Evolutionary conservation across 2,329 filamentous ascomycete species (phyloP).

Genomic region (Pseudocercospora cruenta): DNA sequence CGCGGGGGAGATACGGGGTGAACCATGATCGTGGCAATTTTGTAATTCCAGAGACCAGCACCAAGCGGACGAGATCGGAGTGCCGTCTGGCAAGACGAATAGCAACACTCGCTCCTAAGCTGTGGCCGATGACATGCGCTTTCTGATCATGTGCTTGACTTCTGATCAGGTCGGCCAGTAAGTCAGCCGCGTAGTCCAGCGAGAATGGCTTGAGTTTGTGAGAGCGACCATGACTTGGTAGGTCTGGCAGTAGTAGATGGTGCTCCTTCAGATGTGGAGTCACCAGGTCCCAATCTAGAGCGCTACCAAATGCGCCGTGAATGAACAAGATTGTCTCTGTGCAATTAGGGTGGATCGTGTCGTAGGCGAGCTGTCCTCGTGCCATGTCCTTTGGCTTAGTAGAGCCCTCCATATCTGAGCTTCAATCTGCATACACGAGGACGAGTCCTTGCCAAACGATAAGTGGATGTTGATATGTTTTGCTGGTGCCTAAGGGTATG

Average conservation of each 20-base stretch:
- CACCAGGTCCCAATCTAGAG: conserved; percentile 31
- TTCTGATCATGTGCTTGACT: conserved; percentile 23
- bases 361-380: conserved; percentile 14
- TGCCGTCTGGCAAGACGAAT: conserved; percentile 27
- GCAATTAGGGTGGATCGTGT: conserved; percentile 14
- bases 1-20: conserved; percentile 22
- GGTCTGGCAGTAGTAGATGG: conserved; percentile 33
- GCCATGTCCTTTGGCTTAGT: neutral
- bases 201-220: conserved; percentile 30
- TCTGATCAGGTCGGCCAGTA: conserved; percentile 30
- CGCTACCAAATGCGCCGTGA: conserved; percentile 29
- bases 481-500: neutral
- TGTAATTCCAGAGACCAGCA: conserved; percentile 32
- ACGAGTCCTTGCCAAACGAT: neutral
- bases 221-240: conserved; percentile 29
- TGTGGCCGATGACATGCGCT: conserved; percentile 33
- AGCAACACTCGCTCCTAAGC: conserved; percentile 34
- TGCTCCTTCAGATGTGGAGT: conserved; percentile 28
- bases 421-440: neutral
- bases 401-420: neutral
- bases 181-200: conserved; percentile 20
- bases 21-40: conserved; percentile 15
- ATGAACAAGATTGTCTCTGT: conserved; percentile 31
- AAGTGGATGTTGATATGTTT: neutral
- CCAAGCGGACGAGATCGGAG: conserved; percentile 27